Conservation (phyloP, 2,329 filamentous ascomycete species). For the Phaeoacremonium minimum region DNA sequence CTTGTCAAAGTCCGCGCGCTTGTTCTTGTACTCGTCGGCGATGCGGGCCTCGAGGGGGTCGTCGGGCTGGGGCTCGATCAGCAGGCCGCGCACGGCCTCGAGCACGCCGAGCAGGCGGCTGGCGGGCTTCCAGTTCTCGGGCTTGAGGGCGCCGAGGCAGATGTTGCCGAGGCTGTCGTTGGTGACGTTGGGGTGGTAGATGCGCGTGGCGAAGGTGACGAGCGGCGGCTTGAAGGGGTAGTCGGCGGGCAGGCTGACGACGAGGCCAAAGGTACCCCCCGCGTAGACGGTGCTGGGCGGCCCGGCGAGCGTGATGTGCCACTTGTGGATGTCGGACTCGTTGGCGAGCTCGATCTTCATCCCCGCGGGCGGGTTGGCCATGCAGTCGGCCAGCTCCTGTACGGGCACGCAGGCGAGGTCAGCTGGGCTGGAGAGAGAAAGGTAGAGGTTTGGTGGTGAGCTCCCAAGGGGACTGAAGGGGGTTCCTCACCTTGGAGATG, state of each 20-base stretch:
- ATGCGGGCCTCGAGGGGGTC: slow-evolving; percentile 85
- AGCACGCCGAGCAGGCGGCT: slow-evolving; percentile 73
- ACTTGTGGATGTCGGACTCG: slow-evolving; percentile 45
- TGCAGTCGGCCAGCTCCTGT: slow-evolving; percentile 52
- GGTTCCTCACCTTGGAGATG: slow-evolving; percentile 34
- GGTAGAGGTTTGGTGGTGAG: neutral
- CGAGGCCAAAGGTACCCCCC: slow-evolving; percentile 70
- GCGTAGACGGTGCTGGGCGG: slow-evolving; percentile 41
- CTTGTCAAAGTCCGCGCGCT: slow-evolving; percentile 67
- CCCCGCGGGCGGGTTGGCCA: slow-evolving; percentile 37
- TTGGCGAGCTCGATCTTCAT: slow-evolving; percentile 41
- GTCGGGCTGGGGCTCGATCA: slow-evolving; percentile 79
- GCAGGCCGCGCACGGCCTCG: slow-evolving; percentile 68
- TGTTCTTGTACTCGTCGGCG: slow-evolving; percentile 74
- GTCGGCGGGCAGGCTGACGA: slow-evolving; percentile 68
- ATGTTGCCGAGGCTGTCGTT: slow-evolving; percentile 82
- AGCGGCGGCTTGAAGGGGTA: slow-evolving; percentile 89
- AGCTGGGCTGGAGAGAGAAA: slow-evolving; percentile 1
- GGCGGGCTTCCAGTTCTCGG: slow-evolving; percentile 89
- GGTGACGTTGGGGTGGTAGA: slow-evolving; percentile 93
- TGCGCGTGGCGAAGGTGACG: slow-evolving; percentile 78
- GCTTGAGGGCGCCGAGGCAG: slow-evolving; percentile 78
- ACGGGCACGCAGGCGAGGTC: slow-evolving; percentile 4
- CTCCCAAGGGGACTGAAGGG: neutral
- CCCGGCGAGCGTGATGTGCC: slow-evolving; percentile 44